These are phyloP conservation scores for Tetrahymena thermophila DNA, from an alignment of 73 alveolate genomes.

Conservation along the genomic window DNA sequence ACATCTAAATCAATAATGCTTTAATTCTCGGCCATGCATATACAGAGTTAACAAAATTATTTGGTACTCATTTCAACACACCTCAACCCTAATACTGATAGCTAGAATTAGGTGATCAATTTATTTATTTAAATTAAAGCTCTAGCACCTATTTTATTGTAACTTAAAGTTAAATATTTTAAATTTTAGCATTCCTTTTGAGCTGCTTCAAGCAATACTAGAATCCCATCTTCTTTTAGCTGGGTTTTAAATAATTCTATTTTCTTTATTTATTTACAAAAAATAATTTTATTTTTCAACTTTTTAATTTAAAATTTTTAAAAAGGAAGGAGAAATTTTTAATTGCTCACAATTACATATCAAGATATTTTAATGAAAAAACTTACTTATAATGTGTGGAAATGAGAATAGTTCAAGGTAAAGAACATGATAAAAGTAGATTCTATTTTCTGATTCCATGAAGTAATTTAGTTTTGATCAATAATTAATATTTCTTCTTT, in stretches of 20 bases:
- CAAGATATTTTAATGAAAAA: not conserved
- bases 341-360: not conserved
- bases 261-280: not conserved
- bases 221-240: not conserved
- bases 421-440: not conserved
- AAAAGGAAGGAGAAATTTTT: no score
- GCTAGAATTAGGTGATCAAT: not conserved
- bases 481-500: not conserved
- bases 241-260: not conserved
- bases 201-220: not conserved
- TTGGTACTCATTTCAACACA: not conserved
- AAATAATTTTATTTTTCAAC: not conserved
- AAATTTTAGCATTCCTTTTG: not conserved
- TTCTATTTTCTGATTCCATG: not conserved
- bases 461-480: not conserved
- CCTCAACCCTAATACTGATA: not conserved
- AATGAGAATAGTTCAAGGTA: not conserved
- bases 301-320: not conserved
- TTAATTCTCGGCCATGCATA: not conserved
- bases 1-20: not conserved
- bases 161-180: not conserved
- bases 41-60: not conserved
- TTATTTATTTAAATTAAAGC: not conserved
- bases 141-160: not conserved
- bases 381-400: not conserved